Evolutionary conservation across 768 basidiomycete genomes (phyloP).

Genomic region (Cystoderma amianthinum): DNA sequence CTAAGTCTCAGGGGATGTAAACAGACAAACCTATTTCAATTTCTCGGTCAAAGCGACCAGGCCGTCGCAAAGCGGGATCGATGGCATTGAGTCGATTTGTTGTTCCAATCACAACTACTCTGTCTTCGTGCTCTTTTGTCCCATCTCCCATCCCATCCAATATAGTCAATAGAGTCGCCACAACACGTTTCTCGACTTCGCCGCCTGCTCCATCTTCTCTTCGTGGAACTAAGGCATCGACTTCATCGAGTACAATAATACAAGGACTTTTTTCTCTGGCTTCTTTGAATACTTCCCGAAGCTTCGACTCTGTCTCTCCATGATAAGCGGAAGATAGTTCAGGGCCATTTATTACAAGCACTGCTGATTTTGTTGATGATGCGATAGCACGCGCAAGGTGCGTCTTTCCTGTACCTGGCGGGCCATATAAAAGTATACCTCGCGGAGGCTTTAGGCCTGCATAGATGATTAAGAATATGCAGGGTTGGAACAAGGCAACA

Average conservation of each 20-base stretch:
- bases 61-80: constrained; percentile 84
- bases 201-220: constrained; percentile 87
- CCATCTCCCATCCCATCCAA: constrained; percentile 83
- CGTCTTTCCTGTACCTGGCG: constrained; percentile 97
- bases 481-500: constrained; percentile 2
- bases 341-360: constrained; percentile 93
- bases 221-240: constrained; percentile 89
- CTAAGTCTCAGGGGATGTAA: too few relatives aligned
- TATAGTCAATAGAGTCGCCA: constrained; percentile 89
- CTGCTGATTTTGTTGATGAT: constrained; percentile 74
- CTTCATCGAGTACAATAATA: constrained; percentile 92
- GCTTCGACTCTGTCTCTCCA: constrained; percentile 89
- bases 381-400: constrained; percentile 94
- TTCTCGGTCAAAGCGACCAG: constrained; percentile 90
- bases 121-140: constrained; percentile 31
- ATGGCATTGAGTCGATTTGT: constrained; percentile 95
- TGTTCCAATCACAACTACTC: constrained; percentile 93
- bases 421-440: constrained; percentile 91
- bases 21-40: constrained; percentile 75
- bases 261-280: constrained; percentile 81
- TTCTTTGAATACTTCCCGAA: constrained; percentile 85
- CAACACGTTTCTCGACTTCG: constrained; percentile 94
- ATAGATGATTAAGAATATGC: background rate
- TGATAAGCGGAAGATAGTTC: constrained; percentile 94
- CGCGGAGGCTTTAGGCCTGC: constrained; percentile 90